Conservation (phyloP, 2,329 filamentous ascomycete species). For the Pezicula neosporulosa region DNA sequence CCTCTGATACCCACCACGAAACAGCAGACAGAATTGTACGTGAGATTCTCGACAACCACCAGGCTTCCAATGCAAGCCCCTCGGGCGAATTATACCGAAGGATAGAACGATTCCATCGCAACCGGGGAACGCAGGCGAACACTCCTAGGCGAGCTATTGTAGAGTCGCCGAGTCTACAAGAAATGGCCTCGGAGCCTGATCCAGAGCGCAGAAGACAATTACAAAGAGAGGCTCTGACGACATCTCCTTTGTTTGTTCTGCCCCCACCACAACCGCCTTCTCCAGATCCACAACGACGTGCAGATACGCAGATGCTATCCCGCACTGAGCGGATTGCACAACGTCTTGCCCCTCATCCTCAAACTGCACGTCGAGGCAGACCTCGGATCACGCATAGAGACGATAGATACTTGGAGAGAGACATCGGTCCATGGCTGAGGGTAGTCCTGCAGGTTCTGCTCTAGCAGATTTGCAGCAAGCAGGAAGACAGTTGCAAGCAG, state of each 20-base stretch:
- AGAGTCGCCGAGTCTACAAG: slow-evolving; percentile 19
- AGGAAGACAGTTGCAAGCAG: slow-evolving; percentile 22
- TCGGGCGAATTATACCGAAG: slow-evolving; percentile 40
- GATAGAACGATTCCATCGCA: slow-evolving; percentile 37
- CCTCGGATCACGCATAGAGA: slow-evolving; percentile 15
- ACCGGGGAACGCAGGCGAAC: slow-evolving; percentile 16
- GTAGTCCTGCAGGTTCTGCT: slow-evolving; percentile 9
- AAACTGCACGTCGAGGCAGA: slow-evolving; percentile 15
- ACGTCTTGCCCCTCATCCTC: slow-evolving; percentile 4
- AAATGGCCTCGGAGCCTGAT: slow-evolving; percentile 25
- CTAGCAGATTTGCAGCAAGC: slow-evolving; percentile 20
- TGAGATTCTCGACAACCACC: slow-evolving; percentile 35
- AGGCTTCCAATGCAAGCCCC: slow-evolving; percentile 32
- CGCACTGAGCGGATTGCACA: slow-evolving; percentile 7
- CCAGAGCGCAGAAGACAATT: slow-evolving; percentile 9
- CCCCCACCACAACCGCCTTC: slow-evolving; percentile 11
- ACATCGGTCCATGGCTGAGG: slow-evolving; percentile 17
- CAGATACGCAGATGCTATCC: slow-evolving; percentile 3
- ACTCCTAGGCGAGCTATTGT: slow-evolving; percentile 4
- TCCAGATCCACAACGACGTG: slow-evolving; percentile 1
- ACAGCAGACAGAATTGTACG: slow-evolving; percentile 30
- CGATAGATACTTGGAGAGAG: slow-evolving; percentile 28
- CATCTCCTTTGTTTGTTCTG: slow-evolving; percentile 21
- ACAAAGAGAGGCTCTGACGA: slow-evolving; percentile 9
- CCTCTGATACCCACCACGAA: slow-evolving; percentile 19